Evolutionary conservation across 495 filamentous ascomycete genomes (phyloP).

Genomic region (Lophiotrema nucula): DNA sequence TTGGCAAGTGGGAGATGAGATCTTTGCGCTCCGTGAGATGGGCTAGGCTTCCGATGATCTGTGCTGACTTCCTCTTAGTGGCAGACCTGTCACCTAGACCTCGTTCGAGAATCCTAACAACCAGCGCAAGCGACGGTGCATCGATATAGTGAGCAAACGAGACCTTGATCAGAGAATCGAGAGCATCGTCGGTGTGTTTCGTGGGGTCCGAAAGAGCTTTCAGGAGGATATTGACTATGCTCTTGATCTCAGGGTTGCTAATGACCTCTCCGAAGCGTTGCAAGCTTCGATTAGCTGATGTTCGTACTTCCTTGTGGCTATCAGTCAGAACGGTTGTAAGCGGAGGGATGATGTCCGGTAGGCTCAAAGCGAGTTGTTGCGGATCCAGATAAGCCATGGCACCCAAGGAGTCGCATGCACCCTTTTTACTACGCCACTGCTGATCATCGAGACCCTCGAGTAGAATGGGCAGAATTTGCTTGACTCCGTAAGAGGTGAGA

Average conservation of each 20-base stretch:
- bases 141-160: slow-evolving; percentile 95
- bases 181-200: slow-evolving; percentile 92
- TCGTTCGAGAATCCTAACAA: slow-evolving; percentile 91
- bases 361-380: slow-evolving; percentile 83
- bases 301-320: slow-evolving; percentile 93
- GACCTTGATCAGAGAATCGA: slow-evolving; percentile 92
- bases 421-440: slow-evolving; percentile 98
- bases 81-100: slow-evolving; percentile 85
- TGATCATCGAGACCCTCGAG: slow-evolving; percentile 90
- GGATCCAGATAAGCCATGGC: slow-evolving; percentile 98
- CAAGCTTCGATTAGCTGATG: slow-evolving; percentile 88
- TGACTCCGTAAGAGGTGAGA: slow-evolving; percentile 92
- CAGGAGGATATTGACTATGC: slow-evolving; percentile 81
- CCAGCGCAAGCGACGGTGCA: slow-evolving; percentile 88
- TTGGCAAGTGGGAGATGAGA: slow-evolving; percentile 83
- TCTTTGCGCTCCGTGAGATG: slow-evolving; percentile 97
- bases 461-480: slow-evolving; percentile 85
- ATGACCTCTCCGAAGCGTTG: slow-evolving; percentile 98
- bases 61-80: slow-evolving; percentile 91
- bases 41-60: slow-evolving; percentile 95
- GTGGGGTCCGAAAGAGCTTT: slow-evolving; percentile 97
- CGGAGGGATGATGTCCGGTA: slow-evolving; percentile 95
- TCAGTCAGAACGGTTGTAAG: slow-evolving; percentile 91
- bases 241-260: slow-evolving; percentile 94
- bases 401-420: slow-evolving; percentile 90